phyloP scores from a whole-genome alignment of 2,329 filamentous ascomycete species.

The Ramularia endophylla region DNA sequence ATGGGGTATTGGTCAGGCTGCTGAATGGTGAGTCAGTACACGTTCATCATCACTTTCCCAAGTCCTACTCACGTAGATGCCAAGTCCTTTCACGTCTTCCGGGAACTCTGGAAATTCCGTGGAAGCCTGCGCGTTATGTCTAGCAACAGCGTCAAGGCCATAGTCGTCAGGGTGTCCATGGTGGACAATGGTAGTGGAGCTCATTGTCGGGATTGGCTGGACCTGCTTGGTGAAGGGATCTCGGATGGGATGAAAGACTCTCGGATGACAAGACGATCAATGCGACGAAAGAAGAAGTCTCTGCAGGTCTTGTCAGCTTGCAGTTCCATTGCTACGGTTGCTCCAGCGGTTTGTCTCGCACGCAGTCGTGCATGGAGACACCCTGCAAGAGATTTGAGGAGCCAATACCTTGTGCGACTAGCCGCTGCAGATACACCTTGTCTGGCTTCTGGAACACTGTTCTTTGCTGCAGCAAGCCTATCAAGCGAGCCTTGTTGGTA shows the following conservation, averaged over 20 bases:
- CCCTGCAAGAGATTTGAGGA: constrained; percentile 11
- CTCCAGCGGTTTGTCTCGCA: constrained; percentile 26
- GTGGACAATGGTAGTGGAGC: constrained; percentile 21
- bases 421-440: constrained; percentile 26
- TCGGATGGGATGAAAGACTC: constrained; percentile 11
- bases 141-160: constrained; percentile 37
- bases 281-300: constrained; percentile 12
- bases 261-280: constrained; percentile 11
- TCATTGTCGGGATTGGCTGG: constrained; percentile 19
- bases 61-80: constrained; percentile 25
- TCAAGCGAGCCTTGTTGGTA: constrained; percentile 21
- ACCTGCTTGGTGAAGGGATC: constrained; percentile 17
- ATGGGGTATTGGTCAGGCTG: constrained; percentile 22
- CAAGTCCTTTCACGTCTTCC: constrained; percentile 30
- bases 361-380: constrained; percentile 22
- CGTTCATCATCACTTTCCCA: neutral
- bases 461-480: constrained; percentile 22
- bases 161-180: constrained; percentile 25
- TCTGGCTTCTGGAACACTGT: constrained; percentile 17
- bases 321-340: constrained; percentile 21
- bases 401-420: constrained; percentile 27
- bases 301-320: constrained; percentile 33
- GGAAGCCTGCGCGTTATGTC: constrained; percentile 34
- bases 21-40: neutral
- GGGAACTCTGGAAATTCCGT: constrained; percentile 28